phyloP scores from a whole-genome alignment of 2,329 filamentous ascomycete species.

The Trichoderma brevicompactum region DNA sequence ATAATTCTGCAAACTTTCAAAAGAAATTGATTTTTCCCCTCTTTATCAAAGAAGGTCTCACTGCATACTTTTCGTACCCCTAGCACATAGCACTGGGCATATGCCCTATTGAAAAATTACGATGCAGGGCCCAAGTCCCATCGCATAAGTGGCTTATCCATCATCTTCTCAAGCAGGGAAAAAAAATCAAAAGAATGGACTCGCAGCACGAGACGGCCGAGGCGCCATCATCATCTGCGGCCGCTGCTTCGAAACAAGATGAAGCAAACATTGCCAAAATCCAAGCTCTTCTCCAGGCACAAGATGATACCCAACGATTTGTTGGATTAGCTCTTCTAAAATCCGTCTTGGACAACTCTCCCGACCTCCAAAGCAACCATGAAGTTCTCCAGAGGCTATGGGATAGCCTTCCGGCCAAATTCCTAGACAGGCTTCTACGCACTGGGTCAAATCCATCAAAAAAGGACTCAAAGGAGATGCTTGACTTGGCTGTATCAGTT shows the following conservation, averaged over 20 bases:
- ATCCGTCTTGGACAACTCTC: conserved; percentile 65
- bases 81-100: not conserved
- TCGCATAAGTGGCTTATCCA: conserved; percentile 4
- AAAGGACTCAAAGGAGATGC: conserved; percentile 61
- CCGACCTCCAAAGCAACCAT: conserved; percentile 54
- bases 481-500: conserved; percentile 65
- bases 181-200: conserved; percentile 8
- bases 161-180: conserved; percentile 4
- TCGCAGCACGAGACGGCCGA: conserved; percentile 7
- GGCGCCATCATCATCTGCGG: conserved; percentile 10
- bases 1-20: too few relatives aligned
- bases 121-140: not conserved
- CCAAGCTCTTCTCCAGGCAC: conserved; percentile 58
- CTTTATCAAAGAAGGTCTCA: too few relatives aligned
- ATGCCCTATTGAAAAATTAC: not conserved
- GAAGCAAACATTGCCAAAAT: conserved; percentile 51
- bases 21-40: too few relatives aligned
- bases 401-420: conserved; percentile 64
- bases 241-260: conserved; percentile 28
- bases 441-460: conserved; percentile 52
- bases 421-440: conserved; percentile 65
- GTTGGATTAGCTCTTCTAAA: conserved; percentile 69
- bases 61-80: not conserved
- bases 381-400: conserved; percentile 56
- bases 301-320: conserved; percentile 70